Percentiles rank a stretch among this genome's conserved stretches.
Evolutionary conservation across 495 filamentous ascomycete genomes (phyloP).

Genomic region (Aspergillus conjunctus): DNA sequence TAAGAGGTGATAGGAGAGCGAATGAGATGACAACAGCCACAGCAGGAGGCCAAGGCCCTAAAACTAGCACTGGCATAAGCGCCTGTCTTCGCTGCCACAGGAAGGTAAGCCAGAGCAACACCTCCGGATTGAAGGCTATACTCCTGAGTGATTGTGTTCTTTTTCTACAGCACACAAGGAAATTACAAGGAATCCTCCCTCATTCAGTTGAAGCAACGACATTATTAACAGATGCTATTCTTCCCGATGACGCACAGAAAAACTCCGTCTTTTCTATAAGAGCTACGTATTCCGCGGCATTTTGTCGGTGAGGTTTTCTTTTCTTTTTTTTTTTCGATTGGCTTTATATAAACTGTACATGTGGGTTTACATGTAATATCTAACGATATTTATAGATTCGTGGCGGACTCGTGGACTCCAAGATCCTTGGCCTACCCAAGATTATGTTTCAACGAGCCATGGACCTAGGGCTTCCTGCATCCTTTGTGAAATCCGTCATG

Average conservation of each 20-base stretch:
- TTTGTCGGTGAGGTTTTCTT: slow-evolving; percentile 61
- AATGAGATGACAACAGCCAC: no score
- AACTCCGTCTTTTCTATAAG: slow-evolving; percentile 56
- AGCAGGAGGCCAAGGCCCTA: no score
- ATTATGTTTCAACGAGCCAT: slow-evolving; percentile 83
- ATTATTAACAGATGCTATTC: slow-evolving; percentile 69
- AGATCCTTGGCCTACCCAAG: slow-evolving; percentile 65
- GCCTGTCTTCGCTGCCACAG: no score
- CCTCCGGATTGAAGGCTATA: no score
- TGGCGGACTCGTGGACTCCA: slow-evolving; percentile 81
- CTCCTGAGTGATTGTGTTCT: no score
- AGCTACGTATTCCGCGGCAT: slow-evolving; percentile 60
- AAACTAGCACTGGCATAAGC: no score
- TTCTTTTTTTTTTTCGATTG: neutral
- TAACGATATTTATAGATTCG: slow-evolving; percentile 65
- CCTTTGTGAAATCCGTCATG: slow-evolving; percentile 90
- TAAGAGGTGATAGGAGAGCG: no score
- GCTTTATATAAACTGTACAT: neutral
- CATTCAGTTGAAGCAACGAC: slow-evolving; percentile 83
- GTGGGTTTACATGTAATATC: neutral
- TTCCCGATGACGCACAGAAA: slow-evolving; percentile 62
- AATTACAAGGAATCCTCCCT: slow-evolving; percentile 71
- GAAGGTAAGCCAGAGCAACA: no score
- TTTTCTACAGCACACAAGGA: no score
- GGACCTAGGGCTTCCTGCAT: slow-evolving; percentile 73